Base-by-base conservation (phyloP, 306 rosid genomes). In the Astragalus membranaceus region DNA sequence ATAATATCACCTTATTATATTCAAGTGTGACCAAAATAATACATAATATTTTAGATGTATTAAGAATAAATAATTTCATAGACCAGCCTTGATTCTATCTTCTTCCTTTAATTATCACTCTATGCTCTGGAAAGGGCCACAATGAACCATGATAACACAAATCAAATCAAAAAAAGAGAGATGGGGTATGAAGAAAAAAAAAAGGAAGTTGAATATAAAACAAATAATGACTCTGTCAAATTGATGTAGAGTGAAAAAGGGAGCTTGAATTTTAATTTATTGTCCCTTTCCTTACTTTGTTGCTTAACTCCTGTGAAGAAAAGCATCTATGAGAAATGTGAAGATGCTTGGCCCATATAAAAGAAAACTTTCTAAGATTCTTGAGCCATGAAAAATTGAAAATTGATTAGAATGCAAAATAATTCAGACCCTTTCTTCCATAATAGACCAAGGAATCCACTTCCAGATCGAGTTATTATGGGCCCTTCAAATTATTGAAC, bases 281-380 rank as follows among this genome's bases (percentile, higher is more conserved):
- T 5, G 54, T 39, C 20, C 7, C 54, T 52, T 13, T 56, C 12
- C 41, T 74, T 68, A 48, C 75, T 53, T 72, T 69, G 10, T 57
- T 36, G 75, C 59, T 42, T 1, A 66, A 70, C 65, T 51, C 65
- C 15, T 16, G 43, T 41, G 52, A 51, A 69, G 33, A 82, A 74
- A 78, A 62, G 63, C 35, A 67, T 49, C 51, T 1, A 37, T 46
- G 52, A 61, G 14, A 58, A 60, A 76, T 52, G 36, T 37, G 12
- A 66, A 33, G 51, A 71, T 13, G 49, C 20, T 60, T 76, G 76
- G 82, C 46, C 80, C 83, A 23, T 42, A 0, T 20, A 62, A 73
- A 26, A 71, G 59, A 67, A 76, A 81, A 58, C 68, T 64, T 65
- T 82, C 5, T 74, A 65, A 66, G 78, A 82, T 70, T 78, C 81